These are phyloP conservation scores for Kappamyces sp. DNA, from an alignment of 192 early-diverging fungal species.

Conservation along the genomic window DNA sequence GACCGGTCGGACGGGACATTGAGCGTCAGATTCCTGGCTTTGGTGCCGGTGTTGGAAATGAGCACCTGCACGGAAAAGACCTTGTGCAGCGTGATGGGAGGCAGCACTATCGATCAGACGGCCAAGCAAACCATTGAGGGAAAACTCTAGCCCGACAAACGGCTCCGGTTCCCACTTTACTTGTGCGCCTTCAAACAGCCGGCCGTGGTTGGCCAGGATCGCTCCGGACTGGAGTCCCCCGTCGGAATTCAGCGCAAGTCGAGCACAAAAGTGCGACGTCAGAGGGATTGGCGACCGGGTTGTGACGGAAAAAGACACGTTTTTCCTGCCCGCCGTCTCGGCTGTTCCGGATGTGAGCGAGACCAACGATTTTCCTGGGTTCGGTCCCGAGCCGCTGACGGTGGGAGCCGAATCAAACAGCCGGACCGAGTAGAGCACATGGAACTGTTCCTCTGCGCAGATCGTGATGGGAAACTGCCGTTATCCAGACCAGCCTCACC, in stretches of 20 bases:
- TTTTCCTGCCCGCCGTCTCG: conserved; percentile 1
- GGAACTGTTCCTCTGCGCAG: not conserved
- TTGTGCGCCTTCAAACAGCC: conserved; percentile 14
- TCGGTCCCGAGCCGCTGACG: not conserved
- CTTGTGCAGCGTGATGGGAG: conserved; percentile 7
- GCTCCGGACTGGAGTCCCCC: not conserved
- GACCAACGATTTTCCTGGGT: not conserved
- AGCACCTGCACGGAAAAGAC: conserved; percentile 15
- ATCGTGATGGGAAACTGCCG: not conserved
- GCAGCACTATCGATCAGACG: conserved; percentile 1
- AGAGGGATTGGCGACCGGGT: not conserved
- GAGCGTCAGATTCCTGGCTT: not conserved
- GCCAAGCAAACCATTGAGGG: not conserved
- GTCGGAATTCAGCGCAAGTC: not conserved
- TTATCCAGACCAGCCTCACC: not conserved
- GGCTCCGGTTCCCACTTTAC: not conserved
- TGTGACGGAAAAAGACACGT: conserved; percentile 6
- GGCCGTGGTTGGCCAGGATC: conserved; percentile 2
- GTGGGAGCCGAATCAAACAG: not conserved
- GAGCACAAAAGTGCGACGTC: conserved; percentile 1
- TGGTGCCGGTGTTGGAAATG: not conserved
- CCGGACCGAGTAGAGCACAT: not conserved
- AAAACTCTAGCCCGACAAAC: conserved; percentile 4
- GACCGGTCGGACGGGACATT: not conserved
- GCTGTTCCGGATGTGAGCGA: not conserved